Conservation (phyloP, 2,329 filamentous ascomycete genomes). For the Monosporascus sp. region DNA sequence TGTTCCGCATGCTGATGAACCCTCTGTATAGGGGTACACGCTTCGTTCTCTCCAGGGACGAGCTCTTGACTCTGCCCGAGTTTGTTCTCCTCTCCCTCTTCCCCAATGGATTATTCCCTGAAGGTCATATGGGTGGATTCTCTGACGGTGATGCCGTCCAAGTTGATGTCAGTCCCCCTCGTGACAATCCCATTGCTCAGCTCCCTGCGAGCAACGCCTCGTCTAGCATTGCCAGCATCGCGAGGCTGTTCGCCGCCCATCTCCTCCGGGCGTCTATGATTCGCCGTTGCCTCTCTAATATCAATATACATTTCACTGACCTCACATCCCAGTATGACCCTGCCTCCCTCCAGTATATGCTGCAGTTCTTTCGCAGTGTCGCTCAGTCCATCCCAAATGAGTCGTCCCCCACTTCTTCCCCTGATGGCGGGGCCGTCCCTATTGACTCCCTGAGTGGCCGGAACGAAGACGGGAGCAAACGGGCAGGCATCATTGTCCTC, state of each 20-base stretch:
- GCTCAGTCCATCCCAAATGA: constrained; percentile 90
- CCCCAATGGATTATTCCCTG: constrained; percentile 94
- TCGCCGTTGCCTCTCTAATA: constrained; percentile 32
- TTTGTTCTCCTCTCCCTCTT: constrained; percentile 97
- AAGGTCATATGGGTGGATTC: constrained; percentile 91
- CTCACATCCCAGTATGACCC: constrained; percentile 75
- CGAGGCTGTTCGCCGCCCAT: constrained; percentile 8
- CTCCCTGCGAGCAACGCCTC: constrained; percentile 19
- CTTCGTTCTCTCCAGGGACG: constrained; percentile 91
- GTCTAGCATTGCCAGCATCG: constrained; percentile 15
- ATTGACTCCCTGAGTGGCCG: constrained; percentile 64
- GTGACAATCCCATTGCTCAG: constrained; percentile 18
- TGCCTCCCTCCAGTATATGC: constrained; percentile 94
- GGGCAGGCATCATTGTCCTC: constrained; percentile 94
- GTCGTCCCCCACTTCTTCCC: constrained; percentile 59
- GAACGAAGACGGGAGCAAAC: constrained; percentile 65
- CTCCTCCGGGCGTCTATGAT: constrained; percentile 20
- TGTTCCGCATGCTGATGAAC: constrained; percentile 12
- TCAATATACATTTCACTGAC: constrained; percentile 40
- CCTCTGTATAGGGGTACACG: constrained; percentile 66
- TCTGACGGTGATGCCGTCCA: constrained; percentile 91
- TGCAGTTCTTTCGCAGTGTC: constrained; percentile 95
- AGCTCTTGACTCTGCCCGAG: constrained; percentile 90
- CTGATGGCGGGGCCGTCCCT: constrained; percentile 57
- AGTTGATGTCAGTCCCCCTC: constrained; percentile 75